A percentile compares a stretch with the other conserved stretches of the same genome.
phyloP scores from a whole-genome alignment of 2,329 filamentous ascomycete species.

The Pseudonectria foliicola region DNA sequence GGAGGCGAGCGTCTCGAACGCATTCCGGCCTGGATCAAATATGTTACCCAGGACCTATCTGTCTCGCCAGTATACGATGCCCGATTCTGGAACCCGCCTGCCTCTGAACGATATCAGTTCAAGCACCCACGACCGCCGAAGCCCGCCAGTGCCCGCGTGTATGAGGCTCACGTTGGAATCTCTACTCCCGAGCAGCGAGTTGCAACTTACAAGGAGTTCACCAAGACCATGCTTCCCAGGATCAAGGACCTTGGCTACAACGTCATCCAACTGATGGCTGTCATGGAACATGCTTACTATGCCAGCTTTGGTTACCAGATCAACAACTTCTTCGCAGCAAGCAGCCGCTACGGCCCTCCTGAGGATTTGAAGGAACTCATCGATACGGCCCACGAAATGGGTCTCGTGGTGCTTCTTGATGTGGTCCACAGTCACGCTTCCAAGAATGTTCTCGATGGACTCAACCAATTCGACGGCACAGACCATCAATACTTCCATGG shows the following conservation, averaged over 20 bases:
- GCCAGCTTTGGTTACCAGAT: constrained; percentile 98
- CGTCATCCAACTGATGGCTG: constrained; percentile 94
- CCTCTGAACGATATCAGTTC: constrained; percentile 70
- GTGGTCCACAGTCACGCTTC: constrained; percentile 97
- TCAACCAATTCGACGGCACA: constrained; percentile 93
- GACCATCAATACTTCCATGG: constrained; percentile 96
- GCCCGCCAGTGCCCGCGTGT: constrained; percentile 81
- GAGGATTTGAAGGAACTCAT: constrained; percentile 96
- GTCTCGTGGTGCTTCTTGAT: constrained; percentile 84
- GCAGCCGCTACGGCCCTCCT: constrained; percentile 86
- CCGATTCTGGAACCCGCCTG: constrained; percentile 91
- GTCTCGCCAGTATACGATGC: constrained; percentile 93
- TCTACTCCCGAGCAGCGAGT: constrained; percentile 85
- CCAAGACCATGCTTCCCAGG: constrained; percentile 79
- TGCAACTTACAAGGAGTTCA: constrained; percentile 96
- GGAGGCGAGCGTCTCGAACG: constrained; percentile 77
- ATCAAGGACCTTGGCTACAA: constrained; percentile 93
- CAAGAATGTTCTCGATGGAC: constrained; percentile 90
- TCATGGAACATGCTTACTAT: constrained; percentile 99
- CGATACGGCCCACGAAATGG: constrained; percentile 87
- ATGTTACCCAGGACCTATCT: constrained; percentile 85
- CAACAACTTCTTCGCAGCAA: constrained; percentile 97
- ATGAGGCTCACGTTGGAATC: constrained; percentile 98
- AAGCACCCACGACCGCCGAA: constrained; percentile 77
- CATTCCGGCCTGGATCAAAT: constrained; percentile 93